Conservation (phyloP, 371 early-diverging fungal species). For the Mortierella sp. region DNA sequence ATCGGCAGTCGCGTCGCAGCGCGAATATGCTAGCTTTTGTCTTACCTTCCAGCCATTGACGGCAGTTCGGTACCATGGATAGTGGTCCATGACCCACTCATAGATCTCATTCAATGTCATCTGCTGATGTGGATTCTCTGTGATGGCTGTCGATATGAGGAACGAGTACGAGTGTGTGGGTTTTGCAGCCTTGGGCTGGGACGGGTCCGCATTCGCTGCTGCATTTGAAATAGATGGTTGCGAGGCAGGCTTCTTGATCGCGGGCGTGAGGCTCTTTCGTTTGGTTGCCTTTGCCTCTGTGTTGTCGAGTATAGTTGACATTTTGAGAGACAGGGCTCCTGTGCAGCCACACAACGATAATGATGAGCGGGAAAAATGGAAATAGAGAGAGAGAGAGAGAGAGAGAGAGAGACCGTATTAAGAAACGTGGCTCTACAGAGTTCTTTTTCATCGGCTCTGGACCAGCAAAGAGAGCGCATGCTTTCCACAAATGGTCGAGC, state of each 20-base stretch:
- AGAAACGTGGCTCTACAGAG: too few relatives aligned
- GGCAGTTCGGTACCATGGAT: slow-evolving; percentile 81
- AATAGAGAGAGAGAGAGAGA: background rate
- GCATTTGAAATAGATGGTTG: background rate
- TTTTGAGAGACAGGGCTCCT: too few relatives aligned
- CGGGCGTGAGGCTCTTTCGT: too few relatives aligned
- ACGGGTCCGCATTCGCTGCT: background rate
- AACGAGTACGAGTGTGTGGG: slow-evolving; percentile 95
- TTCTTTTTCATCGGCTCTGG: too few relatives aligned
- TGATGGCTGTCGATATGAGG: slow-evolving; percentile 92
- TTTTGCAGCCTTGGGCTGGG: slow-evolving; percentile 54
- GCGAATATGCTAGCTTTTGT: too few relatives aligned
- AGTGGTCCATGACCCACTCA: slow-evolving; percentile 84
- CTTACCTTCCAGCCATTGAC: slow-evolving; percentile 87
- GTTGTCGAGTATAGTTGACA: too few relatives aligned
- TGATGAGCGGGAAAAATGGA: background rate
- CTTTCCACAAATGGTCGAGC: too few relatives aligned
- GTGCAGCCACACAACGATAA: background rate
- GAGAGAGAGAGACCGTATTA: background rate
- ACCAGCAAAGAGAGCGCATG: too few relatives aligned
- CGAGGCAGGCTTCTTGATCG: too few relatives aligned
- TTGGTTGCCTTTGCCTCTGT: too few relatives aligned
- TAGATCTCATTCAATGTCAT: slow-evolving; percentile 95
- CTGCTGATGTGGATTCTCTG: slow-evolving; percentile 74
- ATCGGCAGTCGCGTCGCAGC: too few relatives aligned